These are phyloP conservation scores for Aspergillus ostianus DNA, from an alignment of 495 filamentous ascomycete genomes.

Conservation along the genomic window DNA sequence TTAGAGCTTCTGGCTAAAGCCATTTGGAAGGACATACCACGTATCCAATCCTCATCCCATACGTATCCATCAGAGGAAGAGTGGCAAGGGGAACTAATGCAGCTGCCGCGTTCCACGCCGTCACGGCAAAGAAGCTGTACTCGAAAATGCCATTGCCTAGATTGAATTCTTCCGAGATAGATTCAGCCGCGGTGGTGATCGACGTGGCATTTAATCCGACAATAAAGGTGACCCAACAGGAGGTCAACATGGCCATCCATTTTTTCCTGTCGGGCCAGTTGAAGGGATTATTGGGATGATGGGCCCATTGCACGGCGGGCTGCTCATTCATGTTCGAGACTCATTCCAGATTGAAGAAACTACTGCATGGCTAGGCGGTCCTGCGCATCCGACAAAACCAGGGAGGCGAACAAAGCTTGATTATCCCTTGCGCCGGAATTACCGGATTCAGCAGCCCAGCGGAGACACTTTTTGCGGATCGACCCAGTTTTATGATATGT, in stretches of 20 bases:
- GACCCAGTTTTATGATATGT: no score
- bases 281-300: conserved; percentile 12
- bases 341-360: not conserved
- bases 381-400: not conserved
- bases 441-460: no score
- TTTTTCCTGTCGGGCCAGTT: conserved; percentile 11
- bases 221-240: conserved; percentile 15
- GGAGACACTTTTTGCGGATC: no score
- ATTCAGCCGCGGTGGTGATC: conserved; percentile 11
- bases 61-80: conserved; percentile 15
- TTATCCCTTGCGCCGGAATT: no score
- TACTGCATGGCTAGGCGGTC: not conserved
- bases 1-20: not conserved
- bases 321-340: no score
- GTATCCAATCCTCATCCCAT: conserved; percentile 11
- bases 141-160: conserved; percentile 11
- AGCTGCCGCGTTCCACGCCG: conserved; percentile 14
- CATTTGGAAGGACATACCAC: conserved; percentile 2
- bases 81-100: conserved; percentile 12
- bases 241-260: conserved; percentile 13
- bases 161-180: conserved; percentile 9
- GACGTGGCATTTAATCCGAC: conserved; percentile 15
- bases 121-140: conserved; percentile 16
- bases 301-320: not conserved
- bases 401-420: no score